phyloP scores from a whole-genome alignment of 768 basidiomycete species.

The Lyophyllum decastes region DNA sequence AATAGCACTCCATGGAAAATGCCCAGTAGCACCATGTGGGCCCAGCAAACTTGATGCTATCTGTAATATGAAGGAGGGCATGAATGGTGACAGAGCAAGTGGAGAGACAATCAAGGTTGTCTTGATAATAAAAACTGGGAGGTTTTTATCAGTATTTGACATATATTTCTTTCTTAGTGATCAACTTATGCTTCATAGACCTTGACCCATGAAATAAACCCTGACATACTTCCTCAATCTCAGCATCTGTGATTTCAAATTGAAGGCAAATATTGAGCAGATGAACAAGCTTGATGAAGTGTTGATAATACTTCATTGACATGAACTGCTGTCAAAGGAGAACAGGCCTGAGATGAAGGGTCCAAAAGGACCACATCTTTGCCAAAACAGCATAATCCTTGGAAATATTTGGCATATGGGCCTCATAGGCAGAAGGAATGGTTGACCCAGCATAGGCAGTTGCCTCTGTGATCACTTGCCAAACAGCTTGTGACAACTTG shows the following conservation, averaged over 20 bases:
- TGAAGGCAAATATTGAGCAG: conserved; percentile 34
- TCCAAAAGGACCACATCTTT: conserved; percentile 24
- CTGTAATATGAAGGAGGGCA: conserved; percentile 33
- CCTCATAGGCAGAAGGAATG: conserved; percentile 30
- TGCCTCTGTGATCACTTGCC: conserved; percentile 37
- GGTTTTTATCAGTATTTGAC: background rate
- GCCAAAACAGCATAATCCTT: conserved; percentile 23
- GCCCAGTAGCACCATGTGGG: conserved; percentile 42
- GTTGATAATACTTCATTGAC: conserved; percentile 31
- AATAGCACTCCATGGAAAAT: conserved; percentile 39
- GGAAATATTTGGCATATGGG: conserved; percentile 25
- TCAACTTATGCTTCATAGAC: conserved; percentile 20
- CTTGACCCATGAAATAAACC: conserved; percentile 30
- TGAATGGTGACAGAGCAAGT: conserved; percentile 33
- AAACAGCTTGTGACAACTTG: conserved; percentile 21
- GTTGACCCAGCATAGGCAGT: conserved; percentile 25
- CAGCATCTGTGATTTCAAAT: conserved; percentile 22
- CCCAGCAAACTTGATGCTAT: conserved; percentile 30
- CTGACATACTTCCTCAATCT: conserved; percentile 12
- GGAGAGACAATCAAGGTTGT: conserved; percentile 18
- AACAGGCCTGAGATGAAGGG: conserved; percentile 23
- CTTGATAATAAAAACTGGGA: conserved; percentile 28
- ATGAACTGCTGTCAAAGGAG: conserved; percentile 22
- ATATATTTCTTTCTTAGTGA: background rate
- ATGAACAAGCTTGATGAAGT: conserved; percentile 34